Evolutionary conservation across 192 early-diverging fungal genomes (phyloP).

Genomic region (Entomortierella chlamydospora): DNA sequence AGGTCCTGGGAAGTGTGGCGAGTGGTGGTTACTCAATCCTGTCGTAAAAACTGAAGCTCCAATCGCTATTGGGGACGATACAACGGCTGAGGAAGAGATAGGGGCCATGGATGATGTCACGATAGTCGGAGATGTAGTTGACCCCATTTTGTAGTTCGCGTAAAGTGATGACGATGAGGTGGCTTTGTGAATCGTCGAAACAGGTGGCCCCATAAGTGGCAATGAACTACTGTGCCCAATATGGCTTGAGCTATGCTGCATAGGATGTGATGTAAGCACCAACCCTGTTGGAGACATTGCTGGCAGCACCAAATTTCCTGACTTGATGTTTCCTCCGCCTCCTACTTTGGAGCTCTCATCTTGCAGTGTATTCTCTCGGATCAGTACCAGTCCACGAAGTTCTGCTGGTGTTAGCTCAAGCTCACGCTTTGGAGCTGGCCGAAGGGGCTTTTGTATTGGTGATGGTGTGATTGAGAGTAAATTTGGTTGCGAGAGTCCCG

Average conservation of each 20-base stretch:
- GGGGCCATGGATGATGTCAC: neutral
- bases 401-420: slow-evolving; percentile 40
- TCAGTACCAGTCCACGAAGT: slow-evolving; percentile 38
- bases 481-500: neutral
- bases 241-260: slow-evolving; percentile 22
- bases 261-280: slow-evolving; percentile 4
- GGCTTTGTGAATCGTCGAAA: slow-evolving; percentile 6
- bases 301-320: neutral
- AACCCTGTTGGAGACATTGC: slow-evolving; percentile 3
- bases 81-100: neutral
- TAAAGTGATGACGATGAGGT: slow-evolving; percentile 26
- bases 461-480: neutral
- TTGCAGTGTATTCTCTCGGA: slow-evolving; percentile 30
- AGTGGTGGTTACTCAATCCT: neutral
- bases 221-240: neutral
- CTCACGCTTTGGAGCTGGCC: slow-evolving; percentile 22
- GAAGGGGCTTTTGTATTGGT: neutral
- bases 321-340: slow-evolving; percentile 31
- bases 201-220: neutral
- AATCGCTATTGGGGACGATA: neutral
- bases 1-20: slow-evolving; percentile 4
- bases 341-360: slow-evolving; percentile 47
- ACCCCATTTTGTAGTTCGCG: slow-evolving; percentile 12
- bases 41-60: neutral
- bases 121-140: neutral